phyloP scores from a whole-genome alignment of 768 basidiomycete species.

The Serendipita sp. region DNA sequence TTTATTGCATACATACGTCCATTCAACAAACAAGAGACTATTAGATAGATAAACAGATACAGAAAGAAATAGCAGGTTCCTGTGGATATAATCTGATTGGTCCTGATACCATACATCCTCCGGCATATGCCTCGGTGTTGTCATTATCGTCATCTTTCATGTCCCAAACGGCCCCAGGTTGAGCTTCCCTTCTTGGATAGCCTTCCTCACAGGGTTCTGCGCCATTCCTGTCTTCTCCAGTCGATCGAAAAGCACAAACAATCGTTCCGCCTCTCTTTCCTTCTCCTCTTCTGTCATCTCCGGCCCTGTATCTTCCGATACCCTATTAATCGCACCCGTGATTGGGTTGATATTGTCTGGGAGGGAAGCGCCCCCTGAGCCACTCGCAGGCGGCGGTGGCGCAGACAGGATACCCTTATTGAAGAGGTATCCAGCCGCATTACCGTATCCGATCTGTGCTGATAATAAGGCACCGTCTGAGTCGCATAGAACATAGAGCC shows the following conservation, averaged over 20 bases:
- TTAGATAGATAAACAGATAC: too few relatives aligned
- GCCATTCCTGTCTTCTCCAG: conserved; percentile 63
- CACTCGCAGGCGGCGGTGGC: conserved; percentile 30
- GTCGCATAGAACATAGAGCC: conserved; percentile 72
- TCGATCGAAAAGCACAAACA: conserved; percentile 83
- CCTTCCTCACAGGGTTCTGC: conserved; percentile 39
- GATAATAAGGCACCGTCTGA: conserved; percentile 57
- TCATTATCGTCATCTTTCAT: not conserved
- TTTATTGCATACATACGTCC: too few relatives aligned
- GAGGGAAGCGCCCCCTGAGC: conserved; percentile 7
- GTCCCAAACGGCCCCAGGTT: conserved; percentile 1
- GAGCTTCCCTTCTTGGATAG: conserved; percentile 36
- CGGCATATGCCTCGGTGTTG: not conserved
- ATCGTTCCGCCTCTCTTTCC: conserved; percentile 77
- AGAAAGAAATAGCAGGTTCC: too few relatives aligned
- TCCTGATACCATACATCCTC: not conserved
- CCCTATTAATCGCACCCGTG: conserved; percentile 44
- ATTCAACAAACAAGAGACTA: too few relatives aligned
- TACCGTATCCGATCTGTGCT: conserved; percentile 83
- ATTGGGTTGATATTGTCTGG: conserved; percentile 56
- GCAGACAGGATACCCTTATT: conserved; percentile 68
- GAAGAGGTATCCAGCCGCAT: conserved; percentile 88
- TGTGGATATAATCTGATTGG: too few relatives aligned
- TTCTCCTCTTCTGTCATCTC: conserved; percentile 94
- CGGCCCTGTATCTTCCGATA: conserved; percentile 19